A percentile compares a stretch with the other conserved stretches of the same genome.
These are phyloP conservation scores for Quercus cerris DNA, from an alignment of 306 rosid genomes.

Conservation along the genomic window DNA sequence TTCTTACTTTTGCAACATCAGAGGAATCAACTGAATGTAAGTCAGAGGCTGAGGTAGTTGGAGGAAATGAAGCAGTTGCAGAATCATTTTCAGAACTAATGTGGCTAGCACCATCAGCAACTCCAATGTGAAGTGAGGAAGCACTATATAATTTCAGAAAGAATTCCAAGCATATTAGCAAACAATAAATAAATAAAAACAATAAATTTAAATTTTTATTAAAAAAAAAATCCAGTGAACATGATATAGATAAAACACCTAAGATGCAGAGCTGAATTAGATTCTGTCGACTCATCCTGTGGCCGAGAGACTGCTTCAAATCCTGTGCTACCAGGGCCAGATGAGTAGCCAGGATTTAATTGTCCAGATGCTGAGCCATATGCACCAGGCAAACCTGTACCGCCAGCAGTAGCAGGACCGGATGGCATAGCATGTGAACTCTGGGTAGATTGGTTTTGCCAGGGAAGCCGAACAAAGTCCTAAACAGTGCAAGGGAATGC, in stretches of 20 bases:
- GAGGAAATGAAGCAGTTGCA: constrained; percentile 63
- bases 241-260: constrained; percentile 41
- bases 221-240: not conserved
- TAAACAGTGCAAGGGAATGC: constrained; percentile 16
- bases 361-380: constrained; percentile 61
- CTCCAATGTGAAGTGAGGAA: constrained; percentile 55
- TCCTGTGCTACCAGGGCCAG: constrained; percentile 47
- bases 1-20: constrained; percentile 59
- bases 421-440: constrained; percentile 62
- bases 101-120: constrained; percentile 61
- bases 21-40: constrained; percentile 55
- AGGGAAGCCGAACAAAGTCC: constrained; percentile 98
- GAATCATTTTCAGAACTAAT: constrained; percentile 73
- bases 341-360: constrained; percentile 57
- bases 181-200: not conserved
- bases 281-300: constrained; percentile 61
- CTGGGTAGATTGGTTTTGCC: constrained; percentile 89
- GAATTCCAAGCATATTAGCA: constrained; percentile 17
- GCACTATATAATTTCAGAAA: constrained; percentile 45
- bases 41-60: constrained; percentile 69
- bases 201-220: not conserved
- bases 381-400: constrained; percentile 51
- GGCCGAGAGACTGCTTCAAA: constrained; percentile 78
- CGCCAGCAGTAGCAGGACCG: constrained; percentile 54
- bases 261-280: constrained; percentile 56